Conservation (phyloP, 2,329 filamentous ascomycete genomes). For the Calonectria montana region DNA sequence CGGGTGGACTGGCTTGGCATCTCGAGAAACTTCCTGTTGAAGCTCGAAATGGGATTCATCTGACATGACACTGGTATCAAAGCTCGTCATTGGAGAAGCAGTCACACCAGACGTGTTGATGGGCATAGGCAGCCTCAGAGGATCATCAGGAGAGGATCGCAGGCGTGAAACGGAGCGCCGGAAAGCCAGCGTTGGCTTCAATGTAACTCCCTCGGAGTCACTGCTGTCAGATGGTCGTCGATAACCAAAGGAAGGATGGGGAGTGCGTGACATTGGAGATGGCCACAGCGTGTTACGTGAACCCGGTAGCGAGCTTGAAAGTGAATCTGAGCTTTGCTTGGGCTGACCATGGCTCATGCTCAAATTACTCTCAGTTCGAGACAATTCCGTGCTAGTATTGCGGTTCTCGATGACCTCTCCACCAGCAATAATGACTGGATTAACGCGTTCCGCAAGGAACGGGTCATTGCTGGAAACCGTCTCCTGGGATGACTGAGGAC, state of each 20-base stretch:
- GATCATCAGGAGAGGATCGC: constrained; percentile 55
- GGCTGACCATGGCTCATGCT: constrained; percentile 56
- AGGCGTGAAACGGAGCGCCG: constrained; percentile 66
- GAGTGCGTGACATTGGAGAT: constrained; percentile 61
- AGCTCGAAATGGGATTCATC: constrained; percentile 64
- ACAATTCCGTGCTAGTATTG: constrained; percentile 63
- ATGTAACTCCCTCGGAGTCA: constrained; percentile 60
- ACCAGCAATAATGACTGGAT: constrained; percentile 74
- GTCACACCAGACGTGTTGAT: constrained; percentile 58
- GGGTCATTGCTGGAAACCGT: constrained; percentile 63
- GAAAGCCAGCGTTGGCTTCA: constrained; percentile 65
- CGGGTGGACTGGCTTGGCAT: constrained; percentile 41
- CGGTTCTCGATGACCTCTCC: constrained; percentile 71
- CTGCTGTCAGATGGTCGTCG: constrained; percentile 67
- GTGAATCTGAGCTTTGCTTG: constrained; percentile 53
- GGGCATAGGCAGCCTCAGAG: constrained; percentile 63
- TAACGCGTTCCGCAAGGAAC: constrained; percentile 71
- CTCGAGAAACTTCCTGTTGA: constrained; percentile 49
- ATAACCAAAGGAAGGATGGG: constrained; percentile 30
- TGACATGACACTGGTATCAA: constrained; percentile 67
- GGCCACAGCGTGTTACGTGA: constrained; percentile 63
- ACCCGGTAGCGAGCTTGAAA: constrained; percentile 54
- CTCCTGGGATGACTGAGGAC: constrained; percentile 62
- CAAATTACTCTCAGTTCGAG: constrained; percentile 62
- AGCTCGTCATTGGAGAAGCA: constrained; percentile 65